Evolutionary conservation across 1,139 yeast species (phyloP), one percentile per base, ranked within the genome.

Genomic region (Pichia sorboxylosa): DNA sequence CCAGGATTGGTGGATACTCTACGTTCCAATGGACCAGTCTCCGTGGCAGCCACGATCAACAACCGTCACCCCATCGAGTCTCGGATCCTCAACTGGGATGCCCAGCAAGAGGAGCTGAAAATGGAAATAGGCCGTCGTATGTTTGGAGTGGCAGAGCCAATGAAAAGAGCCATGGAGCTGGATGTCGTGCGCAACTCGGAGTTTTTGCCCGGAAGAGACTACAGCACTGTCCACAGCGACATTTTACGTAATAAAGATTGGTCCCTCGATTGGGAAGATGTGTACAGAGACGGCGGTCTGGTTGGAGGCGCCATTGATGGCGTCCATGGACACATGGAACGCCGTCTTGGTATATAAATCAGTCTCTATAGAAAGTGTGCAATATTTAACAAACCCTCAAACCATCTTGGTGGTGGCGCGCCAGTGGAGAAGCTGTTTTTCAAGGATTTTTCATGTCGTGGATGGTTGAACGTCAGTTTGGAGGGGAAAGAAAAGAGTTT

Each of bases 111-210:
- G 30, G 74, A 74, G 27, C 63, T 80, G 43, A 73, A 75, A 48
- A 52, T 85, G 63, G 93, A 85, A 52, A 73, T 74, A 36, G 77
- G 81, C 57, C 71, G 94, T 51, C 71, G 93, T 43, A 61, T 83
- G 17, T 85, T 80, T 55, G 98, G 98, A 19, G 79, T 93, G 29
- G 95, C 93, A 10, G 97, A 83, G 50, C 94, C 97, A 6, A 75
- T 90, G 46, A 78, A 84, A 55, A 71, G 96, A 52, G 73, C 81
- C 19, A 82, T 90, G 82, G 97, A 92, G 46, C 60, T 83, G 49
- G 65, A 70, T 36, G 69, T 84, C 24, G 79, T 87, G n/a, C 73
- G 73, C 29, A 64, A 67, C 31, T 71, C 83, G n/a, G 84, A 23
- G 7, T 11, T 79, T 36, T 73, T 73, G 54, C 71, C 66, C 43